A percentile compares a stretch with the other conserved stretches of the same genome.
phyloP scores from a whole-genome alignment of 164 flowering plant genomes.

The Chloranthus sessilifolius region DNA sequence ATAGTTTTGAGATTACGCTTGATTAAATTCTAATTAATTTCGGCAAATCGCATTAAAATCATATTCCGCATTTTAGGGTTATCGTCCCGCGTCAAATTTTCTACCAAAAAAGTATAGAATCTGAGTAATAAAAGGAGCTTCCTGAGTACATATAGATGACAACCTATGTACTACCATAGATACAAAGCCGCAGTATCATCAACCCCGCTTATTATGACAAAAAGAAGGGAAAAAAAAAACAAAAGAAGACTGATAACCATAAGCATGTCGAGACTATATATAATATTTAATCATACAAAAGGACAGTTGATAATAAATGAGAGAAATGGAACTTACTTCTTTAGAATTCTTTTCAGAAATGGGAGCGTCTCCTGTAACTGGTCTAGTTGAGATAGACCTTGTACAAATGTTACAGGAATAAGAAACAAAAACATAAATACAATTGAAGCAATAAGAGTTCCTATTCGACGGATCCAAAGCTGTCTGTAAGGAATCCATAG shows the following conservation, averaged over 20 bases:
- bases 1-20: too few species aligned
- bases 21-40: too few species aligned
- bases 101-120: too few species aligned
- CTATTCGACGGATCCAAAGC: constrained; percentile 82
- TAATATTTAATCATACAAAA: neutral
- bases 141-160: too few species aligned
- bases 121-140: too few species aligned
- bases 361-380: constrained; percentile 53
- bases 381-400: constrained; percentile 70
- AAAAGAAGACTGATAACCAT: neutral
- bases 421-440: constrained; percentile 68
- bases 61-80: too few species aligned
- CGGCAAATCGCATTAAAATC: too few species aligned
- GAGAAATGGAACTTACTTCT: constrained; percentile 40
- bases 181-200: too few species aligned
- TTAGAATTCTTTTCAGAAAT: constrained; percentile 52
- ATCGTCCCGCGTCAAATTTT: too few species aligned
- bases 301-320: neutral
- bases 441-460: constrained; percentile 52
- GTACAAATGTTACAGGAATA: constrained; percentile 72
- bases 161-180: too few species aligned
- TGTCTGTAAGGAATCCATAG: constrained; percentile 70
- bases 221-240: neutral
- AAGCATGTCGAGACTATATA: too few species aligned
- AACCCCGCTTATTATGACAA: too few species aligned